Base-by-base conservation (phyloP, 805 yeast genomes). In the Vanderwaltozyma tropicalis region DNA sequence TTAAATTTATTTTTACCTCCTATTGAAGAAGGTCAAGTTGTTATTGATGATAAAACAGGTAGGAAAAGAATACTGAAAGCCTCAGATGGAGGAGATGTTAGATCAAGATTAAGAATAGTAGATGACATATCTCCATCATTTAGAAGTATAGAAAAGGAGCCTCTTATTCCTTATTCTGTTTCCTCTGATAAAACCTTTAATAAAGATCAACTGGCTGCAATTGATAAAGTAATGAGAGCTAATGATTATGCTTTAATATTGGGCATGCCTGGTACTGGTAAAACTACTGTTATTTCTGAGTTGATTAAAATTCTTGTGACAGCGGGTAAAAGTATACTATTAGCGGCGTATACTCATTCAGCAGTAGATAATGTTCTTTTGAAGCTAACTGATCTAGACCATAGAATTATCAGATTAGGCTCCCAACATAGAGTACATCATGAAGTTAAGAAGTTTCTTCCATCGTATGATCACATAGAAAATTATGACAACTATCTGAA, bases 261-360 rank as follows among this genome's bases (percentile, higher is more conserved):
- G 42, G 98, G 98, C 0, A 92, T 92, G 98, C 98, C 98, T 0
- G 98, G 98, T 3, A 92, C 97, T 0, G 98, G 96, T 9, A 86
- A 86, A 52, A 86, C 96, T 1, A 86, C 97, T 0, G 82, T 88
- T 0, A 87, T 92, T 38, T 81, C 94, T 0, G 77, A 79, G 32
- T 50, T 92, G 14, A 79, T 88, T 31, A 68, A 71, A 40, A 63
- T 72, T 29, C 55, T 92, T 21, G 80, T 50, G 3, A 59, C 62
- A 1, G 68, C 69, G 33, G 76, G 74, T 1, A 82, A 82, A 52
- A 67, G 81, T 1, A 80, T 92, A 1, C 63, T 92, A 18, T 60
- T 92, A 34, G 75, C 96, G 0, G 82, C 95, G 0, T 87, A 84
- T 52, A 92, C 98, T 0, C 94, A 92, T 55, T 83, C 96, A 0